Conservation (phyloP, 768 basidiomycete species). For the Suillus fuscotomentosus region DNA sequence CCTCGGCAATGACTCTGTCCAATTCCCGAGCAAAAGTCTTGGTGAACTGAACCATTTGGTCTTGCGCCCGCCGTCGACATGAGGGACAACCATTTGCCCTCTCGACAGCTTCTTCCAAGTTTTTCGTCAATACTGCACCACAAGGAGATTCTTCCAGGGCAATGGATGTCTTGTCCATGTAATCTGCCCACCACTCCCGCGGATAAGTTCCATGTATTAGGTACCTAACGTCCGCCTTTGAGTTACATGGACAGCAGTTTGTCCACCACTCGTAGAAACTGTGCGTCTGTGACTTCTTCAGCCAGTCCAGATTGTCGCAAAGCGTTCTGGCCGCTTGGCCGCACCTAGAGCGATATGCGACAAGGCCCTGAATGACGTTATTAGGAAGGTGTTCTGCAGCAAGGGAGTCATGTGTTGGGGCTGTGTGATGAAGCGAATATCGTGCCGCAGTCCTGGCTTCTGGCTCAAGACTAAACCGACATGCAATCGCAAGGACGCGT, state of each 20-base stretch:
- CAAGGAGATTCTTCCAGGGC: constrained; percentile 25
- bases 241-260: constrained; percentile 22
- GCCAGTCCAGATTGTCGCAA: constrained; percentile 21
- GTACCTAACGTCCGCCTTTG: constrained; percentile 22
- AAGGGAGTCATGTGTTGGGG: constrained; percentile 4
- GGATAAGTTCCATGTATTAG: constrained; percentile 25
- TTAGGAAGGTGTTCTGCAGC: constrained; percentile 8
- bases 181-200: constrained; percentile 31
- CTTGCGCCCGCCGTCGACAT: constrained; percentile 17
- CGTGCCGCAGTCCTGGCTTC: constrained; percentile 32
- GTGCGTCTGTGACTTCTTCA: constrained; percentile 21
- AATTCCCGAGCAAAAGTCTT: constrained; percentile 22
- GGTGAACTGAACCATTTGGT: constrained; percentile 22
- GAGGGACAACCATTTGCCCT: constrained; percentile 18
- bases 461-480: constrained; percentile 23
- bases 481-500: constrained; percentile 34
- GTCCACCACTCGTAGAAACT: constrained; percentile 30
- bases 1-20: constrained; percentile 16
- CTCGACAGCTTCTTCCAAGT: constrained; percentile 16
- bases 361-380: constrained; percentile 15
- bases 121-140: constrained; percentile 14
- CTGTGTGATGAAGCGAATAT: constrained; percentile 21
- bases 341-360: constrained; percentile 20
- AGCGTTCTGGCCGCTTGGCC: constrained; percentile 17
- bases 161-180: constrained; percentile 25